Evolutionary conservation across 306 rosid species (phyloP).

Genomic region (Trifolium repens): DNA sequence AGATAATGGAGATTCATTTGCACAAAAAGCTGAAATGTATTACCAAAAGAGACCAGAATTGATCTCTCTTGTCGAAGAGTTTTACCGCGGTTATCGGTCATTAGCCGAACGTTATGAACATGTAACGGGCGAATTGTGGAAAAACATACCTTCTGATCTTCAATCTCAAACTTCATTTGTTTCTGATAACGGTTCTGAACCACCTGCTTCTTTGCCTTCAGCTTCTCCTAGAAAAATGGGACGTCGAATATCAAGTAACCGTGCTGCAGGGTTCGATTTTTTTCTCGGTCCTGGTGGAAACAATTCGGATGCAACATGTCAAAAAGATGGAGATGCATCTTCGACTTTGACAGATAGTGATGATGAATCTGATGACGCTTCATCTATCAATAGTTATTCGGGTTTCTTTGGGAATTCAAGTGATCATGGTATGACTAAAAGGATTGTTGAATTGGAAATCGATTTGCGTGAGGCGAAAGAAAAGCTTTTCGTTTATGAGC

Average conservation of each 20-base stretch:
- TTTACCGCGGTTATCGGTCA: slow-evolving; percentile 75
- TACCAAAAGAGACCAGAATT: slow-evolving; percentile 73
- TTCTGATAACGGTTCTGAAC: slow-evolving; percentile 75
- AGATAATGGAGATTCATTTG: slow-evolving; percentile 85
- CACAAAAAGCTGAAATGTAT: slow-evolving; percentile 93
- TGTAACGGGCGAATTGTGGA: slow-evolving; percentile 69
- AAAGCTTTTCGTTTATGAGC: slow-evolving; percentile 57
- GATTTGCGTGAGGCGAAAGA: slow-evolving; percentile 75
- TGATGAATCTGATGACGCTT: slow-evolving; percentile 75
- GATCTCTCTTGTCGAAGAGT: slow-evolving; percentile 83
- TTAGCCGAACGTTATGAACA: slow-evolving; percentile 88
- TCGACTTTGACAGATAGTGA: slow-evolving; percentile 75
- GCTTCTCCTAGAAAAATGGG: slow-evolving; percentile 55
- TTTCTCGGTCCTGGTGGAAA: slow-evolving; percentile 81
- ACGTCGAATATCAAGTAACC: slow-evolving; percentile 58
- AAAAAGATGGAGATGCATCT: slow-evolving; percentile 71
- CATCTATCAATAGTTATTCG: slow-evolving; percentile 72
- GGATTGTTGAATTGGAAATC: slow-evolving; percentile 77
- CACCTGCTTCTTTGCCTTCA: slow-evolving; percentile 42
- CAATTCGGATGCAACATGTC: slow-evolving; percentile 54
- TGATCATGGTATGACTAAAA: slow-evolving; percentile 60
- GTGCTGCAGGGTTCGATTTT: slow-evolving; percentile 92
- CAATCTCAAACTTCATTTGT: slow-evolving; percentile 59
- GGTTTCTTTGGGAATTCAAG: slow-evolving; percentile 50
- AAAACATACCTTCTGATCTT: slow-evolving; percentile 64